These are phyloP conservation scores for Chernovozyma sophiae-reginae DNA, from an alignment of 1,139 yeast species.

Conservation along the genomic window DNA sequence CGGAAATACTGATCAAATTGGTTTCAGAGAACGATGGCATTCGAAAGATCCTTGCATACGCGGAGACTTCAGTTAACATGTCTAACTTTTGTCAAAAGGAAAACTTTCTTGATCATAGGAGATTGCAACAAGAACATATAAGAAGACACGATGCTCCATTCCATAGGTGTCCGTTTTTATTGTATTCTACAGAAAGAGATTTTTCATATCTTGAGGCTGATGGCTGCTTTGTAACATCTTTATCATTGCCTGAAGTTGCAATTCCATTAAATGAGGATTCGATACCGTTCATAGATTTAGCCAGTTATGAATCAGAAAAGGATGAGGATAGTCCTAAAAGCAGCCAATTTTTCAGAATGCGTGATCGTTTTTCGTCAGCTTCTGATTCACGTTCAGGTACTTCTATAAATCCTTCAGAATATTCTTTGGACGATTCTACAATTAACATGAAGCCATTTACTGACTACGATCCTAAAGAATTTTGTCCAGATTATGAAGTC, in stretches of 20 bases:
- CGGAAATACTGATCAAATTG: constrained; percentile 35
- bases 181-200: constrained; percentile 48
- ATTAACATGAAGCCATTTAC: constrained; percentile 26
- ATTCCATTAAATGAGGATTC: constrained; percentile 46
- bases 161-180: constrained; percentile 70
- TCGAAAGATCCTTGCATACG: constrained; percentile 20
- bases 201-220: constrained; percentile 40
- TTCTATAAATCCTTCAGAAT: not conserved
- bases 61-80: constrained; percentile 54
- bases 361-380: not conserved
- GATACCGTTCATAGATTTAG: not conserved
- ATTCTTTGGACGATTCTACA: constrained; percentile 1
- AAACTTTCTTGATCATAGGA: constrained; percentile 43
- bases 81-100: constrained; percentile 59
- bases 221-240: constrained; percentile 56
- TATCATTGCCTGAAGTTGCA: constrained; percentile 63
- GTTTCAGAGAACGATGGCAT: constrained; percentile 18
- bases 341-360: not conserved
- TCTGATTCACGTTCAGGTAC: not conserved
- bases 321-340: no score
- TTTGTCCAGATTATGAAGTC: constrained; percentile 35
- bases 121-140: constrained; percentile 62
- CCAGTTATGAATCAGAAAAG: not conserved
- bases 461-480: constrained; percentile 41
- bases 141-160: constrained; percentile 75